Conservation (phyloP, 352 stramenopile genomes). For the Phytophthora hibernalis region DNA sequence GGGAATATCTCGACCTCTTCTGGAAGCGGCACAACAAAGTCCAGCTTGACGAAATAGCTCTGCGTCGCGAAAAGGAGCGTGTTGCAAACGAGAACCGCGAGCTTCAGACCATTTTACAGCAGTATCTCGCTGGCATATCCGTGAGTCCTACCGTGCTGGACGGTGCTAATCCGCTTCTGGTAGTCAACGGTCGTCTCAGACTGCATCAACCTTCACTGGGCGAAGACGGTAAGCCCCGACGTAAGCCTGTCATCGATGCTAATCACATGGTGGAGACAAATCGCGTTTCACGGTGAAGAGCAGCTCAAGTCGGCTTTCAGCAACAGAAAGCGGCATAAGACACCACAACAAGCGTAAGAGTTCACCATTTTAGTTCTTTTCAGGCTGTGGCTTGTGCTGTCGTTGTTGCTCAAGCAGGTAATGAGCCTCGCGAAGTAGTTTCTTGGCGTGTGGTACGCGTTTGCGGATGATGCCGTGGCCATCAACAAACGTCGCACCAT, state of each 20-base stretch:
- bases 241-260: constrained; percentile 72
- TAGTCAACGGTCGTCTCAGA: constrained; percentile 91
- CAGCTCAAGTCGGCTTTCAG: background rate
- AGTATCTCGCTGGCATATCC: constrained; percentile 94
- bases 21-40: constrained; percentile 97
- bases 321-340: background rate
- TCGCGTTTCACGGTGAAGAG: constrained; percentile 50
- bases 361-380: constrained; percentile 9
- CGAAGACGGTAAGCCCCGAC: constrained; percentile 42
- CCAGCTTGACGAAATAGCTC: constrained; percentile 91
- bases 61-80: constrained; percentile 88
- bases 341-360: background rate
- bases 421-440: constrained; percentile 57
- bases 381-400: constrained; percentile 14
- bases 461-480: constrained; percentile 68
- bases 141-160: constrained; percentile 94
- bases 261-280: constrained; percentile 88
- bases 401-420: constrained; percentile 46
- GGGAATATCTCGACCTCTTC: constrained; percentile 92
- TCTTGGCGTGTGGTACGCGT: constrained; percentile 70
- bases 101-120: constrained; percentile 91
- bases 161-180: constrained; percentile 91
- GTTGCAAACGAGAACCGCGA: constrained; percentile 91
- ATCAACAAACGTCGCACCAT: constrained; percentile 68
- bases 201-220: constrained; percentile 49